phyloP scores from a whole-genome alignment of 306 rosid genomes.

The Cucumis cinereus region DNA sequence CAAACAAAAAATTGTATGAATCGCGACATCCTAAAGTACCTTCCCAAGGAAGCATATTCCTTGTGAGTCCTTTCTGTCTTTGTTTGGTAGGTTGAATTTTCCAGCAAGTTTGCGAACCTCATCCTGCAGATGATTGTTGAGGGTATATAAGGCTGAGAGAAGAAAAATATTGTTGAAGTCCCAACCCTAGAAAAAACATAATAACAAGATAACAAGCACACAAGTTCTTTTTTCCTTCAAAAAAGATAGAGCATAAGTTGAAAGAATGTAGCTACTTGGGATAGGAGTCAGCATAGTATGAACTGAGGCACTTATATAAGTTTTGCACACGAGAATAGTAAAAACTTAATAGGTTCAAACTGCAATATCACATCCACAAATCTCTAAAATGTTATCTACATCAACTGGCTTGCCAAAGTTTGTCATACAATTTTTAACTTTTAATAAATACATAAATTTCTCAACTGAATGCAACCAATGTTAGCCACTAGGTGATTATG shows the following conservation, averaged over 20 bases:
- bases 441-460: not conserved
- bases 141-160: conserved; percentile 1
- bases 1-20: not conserved
- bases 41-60: conserved; percentile 98
- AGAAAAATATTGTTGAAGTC: not conserved
- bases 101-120: conserved; percentile 86
- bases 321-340: not conserved
- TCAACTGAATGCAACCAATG: not conserved
- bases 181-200: not conserved
- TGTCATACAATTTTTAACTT: not conserved
- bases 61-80: conserved; percentile 90
- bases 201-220: not conserved
- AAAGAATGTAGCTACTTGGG: not conserved
- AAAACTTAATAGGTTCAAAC: not conserved
- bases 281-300: not conserved
- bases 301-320: not conserved
- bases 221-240: not conserved
- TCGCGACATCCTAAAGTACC: conserved; percentile 25
- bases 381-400: not conserved
- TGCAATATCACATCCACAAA: not conserved
- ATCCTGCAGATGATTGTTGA: conserved; percentile 34
- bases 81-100: conserved; percentile 70
- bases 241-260: not conserved
- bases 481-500: not conserved
- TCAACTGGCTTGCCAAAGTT: not conserved